Base-by-base conservation (phyloP, 257 asterid species). In the Marsdenia floribunda region DNA sequence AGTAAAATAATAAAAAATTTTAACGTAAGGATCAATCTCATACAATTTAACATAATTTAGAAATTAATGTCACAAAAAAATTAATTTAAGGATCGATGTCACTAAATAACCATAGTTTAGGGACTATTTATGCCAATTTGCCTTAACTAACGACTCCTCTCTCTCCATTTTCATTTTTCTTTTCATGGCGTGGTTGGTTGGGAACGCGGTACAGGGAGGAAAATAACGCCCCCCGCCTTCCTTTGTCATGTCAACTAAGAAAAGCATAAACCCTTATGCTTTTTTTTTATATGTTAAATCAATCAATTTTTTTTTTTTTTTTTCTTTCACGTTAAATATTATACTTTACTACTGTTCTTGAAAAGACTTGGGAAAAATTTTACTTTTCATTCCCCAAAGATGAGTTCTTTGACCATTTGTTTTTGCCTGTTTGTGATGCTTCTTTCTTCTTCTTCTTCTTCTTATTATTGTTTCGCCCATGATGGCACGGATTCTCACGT, bases 391-490 rank as follows among this genome's bases (percentile, higher is more conserved):
- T 68, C 29, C 5, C 26, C 49, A 77, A 50, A 68, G 44, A 89
- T 83, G 91, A 70, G 49, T 71, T 74, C 55, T 74, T 76, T 85
- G 61, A 65, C 74, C 24, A 24, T 80, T 52, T 50, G 76, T 44
- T 2, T 21, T 21, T 47, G 74, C 54, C 40, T 83, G 22, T 57
- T 87, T 2, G 71, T 83, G 71, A 77, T 81, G 79, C 26, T 87
- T 64, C 71, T 85, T 71, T 80, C 82, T 66, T 40, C 81, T 64
- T 70, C 80, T 71, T 80, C 82, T 66, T 40, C 81, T 64, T 70
- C 80, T 5, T 8, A 11, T 44, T 44, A 44, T 44, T 70, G 79
- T 16, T 46, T 82, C 0, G 74, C 87, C 19, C 58, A 75, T 73
- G 82, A 84, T 26, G 74, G 24, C 33, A 47, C 26, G 12, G 79